Base-by-base conservation (phyloP, 768 basidiomycete genomes). In the Termitomyces sp. region DNA sequence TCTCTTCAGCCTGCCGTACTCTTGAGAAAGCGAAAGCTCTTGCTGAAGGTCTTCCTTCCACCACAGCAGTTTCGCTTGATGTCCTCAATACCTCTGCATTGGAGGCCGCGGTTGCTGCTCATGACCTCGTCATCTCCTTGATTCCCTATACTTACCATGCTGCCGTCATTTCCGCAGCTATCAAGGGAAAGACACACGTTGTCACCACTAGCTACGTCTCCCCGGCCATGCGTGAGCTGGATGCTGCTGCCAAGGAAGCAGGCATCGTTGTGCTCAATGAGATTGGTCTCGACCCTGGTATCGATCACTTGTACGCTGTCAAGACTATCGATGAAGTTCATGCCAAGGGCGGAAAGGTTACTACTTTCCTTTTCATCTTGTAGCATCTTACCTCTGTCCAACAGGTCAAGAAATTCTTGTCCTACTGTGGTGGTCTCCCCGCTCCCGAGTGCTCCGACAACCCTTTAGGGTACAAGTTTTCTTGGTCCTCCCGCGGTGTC, bases 381-480 rank as follows among this genome's bases (percentile, higher is more conserved):
- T n/a, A n/a, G 21, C 26, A 14, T n/a, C 38, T 56, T 19, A 5
- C 46, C 41, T 12, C 28, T 15, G 31, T 23, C 12, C 33, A 35
- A 6, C 60, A 92, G 90, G 78, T 96, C 73, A 94, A 91, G 67
- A 76, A 89, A 62, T 98, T 98, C 82, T 74, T 89, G 54, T 94
- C 91, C 0, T 97, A 93, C 81, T 98, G 96, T 62, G 94, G 95
- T 67, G 96, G 96, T 57, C 88, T 98, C 48, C 94, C 95, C 48
- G 92, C 94, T 0, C 91, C 94, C 7, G 87, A 92, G 64, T 88
- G 88, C 67, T 84, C 93, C 4, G 85, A 86, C 66, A 99, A 98
- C 76, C 94, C 97, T 2, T 87, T 98, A 55, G 96, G 96, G 11
- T 99, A 98, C 85, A 98, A 98, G 71, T 98, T 99, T 77, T 97